phyloP scores from a whole-genome alignment of 148 eudicot species.

The Arbutus unedo region DNA sequence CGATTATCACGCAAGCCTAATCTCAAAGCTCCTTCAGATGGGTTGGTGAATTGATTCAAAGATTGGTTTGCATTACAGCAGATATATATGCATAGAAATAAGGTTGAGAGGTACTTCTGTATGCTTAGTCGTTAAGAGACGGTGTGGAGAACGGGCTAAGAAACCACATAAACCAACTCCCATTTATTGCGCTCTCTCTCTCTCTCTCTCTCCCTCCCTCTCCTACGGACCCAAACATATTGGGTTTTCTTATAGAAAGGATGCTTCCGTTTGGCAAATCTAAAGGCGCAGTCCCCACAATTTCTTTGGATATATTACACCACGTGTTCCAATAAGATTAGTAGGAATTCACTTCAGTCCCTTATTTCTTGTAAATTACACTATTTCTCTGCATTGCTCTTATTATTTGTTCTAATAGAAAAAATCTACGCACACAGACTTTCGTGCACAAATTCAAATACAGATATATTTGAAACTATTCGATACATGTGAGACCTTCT shows the following conservation, averaged over 20 bases:
- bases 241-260: neutral
- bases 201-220: neutral
- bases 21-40: neutral
- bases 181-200: slow-evolving; percentile 29
- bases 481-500: too few species aligned
- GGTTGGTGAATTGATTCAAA: neutral
- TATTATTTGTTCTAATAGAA: too few species aligned
- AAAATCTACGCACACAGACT: too few species aligned
- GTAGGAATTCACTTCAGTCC: neutral
- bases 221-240: neutral
- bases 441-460: too few species aligned
- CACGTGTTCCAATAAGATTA: neutral
- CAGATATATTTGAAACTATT: too few species aligned
- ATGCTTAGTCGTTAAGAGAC: slow-evolving; percentile 49
- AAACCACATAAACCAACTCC: slow-evolving; percentile 39
- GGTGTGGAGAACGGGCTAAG: neutral
- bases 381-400: neutral
- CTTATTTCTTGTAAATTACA: neutral
- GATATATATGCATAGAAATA: neutral
- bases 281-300: neutral
- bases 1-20: neutral
- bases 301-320: neutral
- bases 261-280: neutral
- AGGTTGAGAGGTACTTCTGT: slow-evolving; percentile 2
- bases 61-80: neutral